Conservation (phyloP, 2,329 filamentous ascomycete genomes). For the Colletotrichum kahawae region DNA sequence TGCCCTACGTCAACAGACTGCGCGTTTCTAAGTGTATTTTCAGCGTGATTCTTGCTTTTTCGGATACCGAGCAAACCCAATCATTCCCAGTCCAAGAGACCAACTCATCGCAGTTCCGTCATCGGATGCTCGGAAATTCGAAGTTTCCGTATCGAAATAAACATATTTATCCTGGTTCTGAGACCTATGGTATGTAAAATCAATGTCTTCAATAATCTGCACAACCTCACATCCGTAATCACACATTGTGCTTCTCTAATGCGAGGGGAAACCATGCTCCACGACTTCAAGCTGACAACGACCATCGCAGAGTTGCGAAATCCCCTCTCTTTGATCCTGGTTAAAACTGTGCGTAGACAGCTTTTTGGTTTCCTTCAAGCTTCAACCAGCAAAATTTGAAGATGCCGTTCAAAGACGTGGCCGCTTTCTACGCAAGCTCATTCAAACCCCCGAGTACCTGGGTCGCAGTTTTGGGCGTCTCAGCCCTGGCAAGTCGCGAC, state of each 20-base stretch:
- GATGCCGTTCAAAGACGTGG: not conserved
- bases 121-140: not conserved
- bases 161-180: not conserved
- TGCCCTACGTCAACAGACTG: not conserved
- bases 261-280: not conserved
- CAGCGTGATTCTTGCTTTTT: not conserved
- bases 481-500: not conserved
- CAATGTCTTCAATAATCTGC: not conserved
- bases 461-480: not conserved
- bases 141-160: not conserved
- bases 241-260: not conserved
- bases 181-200: not conserved
- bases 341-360: not conserved
- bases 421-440: not conserved
- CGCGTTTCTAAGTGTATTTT: not conserved
- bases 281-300: not conserved
- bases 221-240: not conserved
- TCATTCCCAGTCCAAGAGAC: not conserved
- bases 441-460: not conserved
- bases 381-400: not conserved
- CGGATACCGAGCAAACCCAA: not conserved
- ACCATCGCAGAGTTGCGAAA: too few species aligned
- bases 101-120: not conserved
- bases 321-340: too few species aligned
- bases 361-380: not conserved